These are phyloP conservation scores for Geosiphon pyriformis DNA, from an alignment of 192 early-diverging fungal genomes.

Conservation along the genomic window DNA sequence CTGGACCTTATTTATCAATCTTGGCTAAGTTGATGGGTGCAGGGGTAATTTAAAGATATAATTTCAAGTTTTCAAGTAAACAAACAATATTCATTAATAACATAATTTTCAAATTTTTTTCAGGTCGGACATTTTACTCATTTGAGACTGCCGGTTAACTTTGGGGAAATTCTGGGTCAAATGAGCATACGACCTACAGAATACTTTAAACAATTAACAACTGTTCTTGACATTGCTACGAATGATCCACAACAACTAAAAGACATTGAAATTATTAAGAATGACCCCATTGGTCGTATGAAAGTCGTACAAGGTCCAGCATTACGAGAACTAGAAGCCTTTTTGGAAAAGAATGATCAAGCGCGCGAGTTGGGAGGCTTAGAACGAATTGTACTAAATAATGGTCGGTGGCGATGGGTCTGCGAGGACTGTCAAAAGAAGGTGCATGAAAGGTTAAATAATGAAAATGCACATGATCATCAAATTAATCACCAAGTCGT, in stretches of 20 bases:
- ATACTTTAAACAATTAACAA: neutral
- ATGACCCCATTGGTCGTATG: neutral
- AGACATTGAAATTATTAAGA: neutral
- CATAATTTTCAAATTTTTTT: too few species aligned
- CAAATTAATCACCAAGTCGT: too few species aligned
- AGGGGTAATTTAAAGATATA: neutral
- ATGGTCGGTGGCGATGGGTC: constrained; percentile 1
- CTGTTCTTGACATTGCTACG: neutral
- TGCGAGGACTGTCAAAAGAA: neutral
- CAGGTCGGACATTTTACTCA: too few species aligned
- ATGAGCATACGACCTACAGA: neutral
- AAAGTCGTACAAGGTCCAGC: neutral
- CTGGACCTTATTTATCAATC: neutral
- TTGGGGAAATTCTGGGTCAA: neutral
- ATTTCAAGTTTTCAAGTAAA: neutral
- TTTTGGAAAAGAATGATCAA: neutral
- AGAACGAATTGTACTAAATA: neutral
- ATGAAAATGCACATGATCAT: too few species aligned
- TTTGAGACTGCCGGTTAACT: neutral
- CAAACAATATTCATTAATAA: neutral
- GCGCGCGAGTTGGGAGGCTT: neutral
- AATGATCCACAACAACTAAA: neutral
- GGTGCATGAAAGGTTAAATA: too few species aligned
- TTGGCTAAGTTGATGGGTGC: neutral
- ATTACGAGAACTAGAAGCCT: neutral